These are phyloP conservation scores for Lycium barbarum DNA, from an alignment of 257 asterid genomes.

Conservation along the genomic window DNA sequence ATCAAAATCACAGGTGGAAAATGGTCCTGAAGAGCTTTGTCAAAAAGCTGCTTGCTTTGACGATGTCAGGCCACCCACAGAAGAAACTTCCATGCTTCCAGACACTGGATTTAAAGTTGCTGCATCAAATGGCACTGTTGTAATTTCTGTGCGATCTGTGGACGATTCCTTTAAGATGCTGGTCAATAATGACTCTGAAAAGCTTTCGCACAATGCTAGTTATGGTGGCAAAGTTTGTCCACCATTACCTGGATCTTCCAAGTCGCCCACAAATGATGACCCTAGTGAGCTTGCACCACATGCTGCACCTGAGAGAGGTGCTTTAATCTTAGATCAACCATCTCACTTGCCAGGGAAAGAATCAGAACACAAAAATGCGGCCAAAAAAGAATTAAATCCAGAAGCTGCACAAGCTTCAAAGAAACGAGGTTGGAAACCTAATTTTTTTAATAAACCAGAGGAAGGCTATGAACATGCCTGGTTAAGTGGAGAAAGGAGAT, in stretches of 20 bases:
- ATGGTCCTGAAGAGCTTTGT: not conserved
- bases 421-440: constrained; percentile 33
- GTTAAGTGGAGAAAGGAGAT: constrained; percentile 26
- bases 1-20: not conserved
- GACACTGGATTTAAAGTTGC: not conserved
- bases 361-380: constrained; percentile 20
- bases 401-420: constrained; percentile 22
- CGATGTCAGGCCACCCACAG: not conserved
- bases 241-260: not conserved
- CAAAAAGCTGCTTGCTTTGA: constrained; percentile 2
- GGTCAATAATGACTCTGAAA: not conserved
- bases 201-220: not conserved
- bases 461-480: constrained; percentile 33
- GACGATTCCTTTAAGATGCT: not conserved
- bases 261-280: not conserved
- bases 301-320: constrained; percentile 23
- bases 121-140: not conserved
- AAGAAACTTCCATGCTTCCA: not conserved
- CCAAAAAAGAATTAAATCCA: not conserved
- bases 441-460: constrained; percentile 32
- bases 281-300: constrained; percentile 23
- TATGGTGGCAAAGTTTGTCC: constrained; percentile 1
- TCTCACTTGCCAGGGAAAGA: constrained; percentile 5
- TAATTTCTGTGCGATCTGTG: not conserved
- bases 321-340: constrained; percentile 2